phyloP scores from a whole-genome alignment of 1,284 basidiomycete species.

The Phylloporus sp. region DNA sequence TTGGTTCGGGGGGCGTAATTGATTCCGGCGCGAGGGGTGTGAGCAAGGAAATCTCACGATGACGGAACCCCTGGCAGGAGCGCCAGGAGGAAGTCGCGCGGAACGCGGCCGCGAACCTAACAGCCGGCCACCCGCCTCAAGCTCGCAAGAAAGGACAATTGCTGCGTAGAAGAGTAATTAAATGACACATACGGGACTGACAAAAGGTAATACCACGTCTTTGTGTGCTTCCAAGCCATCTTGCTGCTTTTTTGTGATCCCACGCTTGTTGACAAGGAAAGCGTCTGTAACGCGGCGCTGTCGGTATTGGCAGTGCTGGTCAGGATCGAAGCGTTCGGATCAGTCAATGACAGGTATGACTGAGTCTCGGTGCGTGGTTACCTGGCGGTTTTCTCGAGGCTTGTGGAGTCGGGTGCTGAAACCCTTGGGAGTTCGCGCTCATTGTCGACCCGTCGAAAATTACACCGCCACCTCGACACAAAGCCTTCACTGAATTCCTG shows the following conservation, averaged over 20 bases:
- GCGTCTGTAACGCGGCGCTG: slow-evolving; percentile 9
- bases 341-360: not conserved
- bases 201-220: slow-evolving; percentile 2
- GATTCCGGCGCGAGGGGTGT: slow-evolving; percentile 21
- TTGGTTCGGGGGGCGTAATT: slow-evolving; percentile 23
- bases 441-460: not conserved
- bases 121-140: slow-evolving; percentile 16
- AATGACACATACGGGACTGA: not conserved
- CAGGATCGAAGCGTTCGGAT: slow-evolving; percentile 11
- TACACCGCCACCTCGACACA: not conserved
- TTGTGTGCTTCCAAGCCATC: slow-evolving; percentile 14
- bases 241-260: not conserved
- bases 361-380: not conserved
- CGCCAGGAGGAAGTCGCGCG: slow-evolving; percentile 30
- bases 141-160: slow-evolving; percentile 3
- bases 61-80: slow-evolving; percentile 30
- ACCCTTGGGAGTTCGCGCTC: not conserved
- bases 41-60: slow-evolving; percentile 13
- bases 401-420: not conserved
- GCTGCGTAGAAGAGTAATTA: slow-evolving; percentile 4
- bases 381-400: slow-evolving; percentile 1
- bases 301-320: slow-evolving; percentile 12
- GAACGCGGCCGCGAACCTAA: slow-evolving; percentile 17
- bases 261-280: not conserved
- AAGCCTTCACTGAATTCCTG: not conserved